A percentile compares a stretch with the other conserved stretches of the same genome.
phyloP scores from a whole-genome alignment of 2,329 filamentous ascomycete species.

The Ophiostoma perfectum region DNA sequence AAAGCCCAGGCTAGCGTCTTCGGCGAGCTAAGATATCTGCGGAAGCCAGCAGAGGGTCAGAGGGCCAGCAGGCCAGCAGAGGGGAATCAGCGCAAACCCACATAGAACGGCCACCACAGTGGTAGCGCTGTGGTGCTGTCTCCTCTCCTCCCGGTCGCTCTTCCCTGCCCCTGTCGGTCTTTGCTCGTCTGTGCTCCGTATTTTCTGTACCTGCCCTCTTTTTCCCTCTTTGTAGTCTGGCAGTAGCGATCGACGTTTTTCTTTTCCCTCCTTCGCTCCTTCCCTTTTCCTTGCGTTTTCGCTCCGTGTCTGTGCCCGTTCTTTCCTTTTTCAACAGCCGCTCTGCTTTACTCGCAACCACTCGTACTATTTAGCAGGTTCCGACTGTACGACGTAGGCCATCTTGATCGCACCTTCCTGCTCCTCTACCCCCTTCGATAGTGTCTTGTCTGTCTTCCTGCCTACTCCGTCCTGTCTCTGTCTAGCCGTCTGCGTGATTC shows the following conservation, averaged over 20 bases:
- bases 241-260: constrained; percentile 12
- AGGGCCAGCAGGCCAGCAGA: not conserved
- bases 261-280: constrained; percentile 1
- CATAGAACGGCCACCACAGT: constrained; percentile 9
- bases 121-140: not conserved
- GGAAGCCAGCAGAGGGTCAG: not conserved
- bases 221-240: not conserved
- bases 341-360: too few relatives aligned
- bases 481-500: not conserved
- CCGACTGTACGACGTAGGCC: too few relatives aligned
- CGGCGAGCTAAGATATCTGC: not conserved
- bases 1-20: not conserved
- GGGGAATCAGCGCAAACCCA: not conserved
- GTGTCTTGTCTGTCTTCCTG: not conserved
- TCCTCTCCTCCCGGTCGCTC: constrained; percentile 1
- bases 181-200: constrained; percentile 10
- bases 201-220: constrained; percentile 17
- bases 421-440: not conserved
- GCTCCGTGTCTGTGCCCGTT: constrained; percentile 11
- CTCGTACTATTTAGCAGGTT: too few relatives aligned
- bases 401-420: not conserved
- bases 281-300: constrained; percentile 1
- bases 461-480: not conserved
- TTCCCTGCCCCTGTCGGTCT: constrained; percentile 9
- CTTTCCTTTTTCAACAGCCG: not conserved